A percentile compares a stretch with the other conserved stretches of the same genome.
These are phyloP conservation scores for Mortierella sp. DNA, from an alignment of 371 early-diverging fungal species.

Conservation along the genomic window DNA sequence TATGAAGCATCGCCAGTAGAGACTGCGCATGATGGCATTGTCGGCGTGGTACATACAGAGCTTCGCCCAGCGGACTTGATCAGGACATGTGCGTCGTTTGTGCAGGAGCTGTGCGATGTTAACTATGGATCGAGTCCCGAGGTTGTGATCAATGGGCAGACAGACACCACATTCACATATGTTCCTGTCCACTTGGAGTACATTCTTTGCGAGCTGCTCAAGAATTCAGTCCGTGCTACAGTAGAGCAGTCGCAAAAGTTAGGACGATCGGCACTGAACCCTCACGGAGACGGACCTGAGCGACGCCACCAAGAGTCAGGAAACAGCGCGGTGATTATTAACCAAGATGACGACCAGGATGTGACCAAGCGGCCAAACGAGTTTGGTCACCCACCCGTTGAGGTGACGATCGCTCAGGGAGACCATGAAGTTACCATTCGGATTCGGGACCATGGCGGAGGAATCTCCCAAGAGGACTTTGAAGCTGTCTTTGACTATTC, in stretches of 20 bases:
- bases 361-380: constrained; percentile 41
- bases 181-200: constrained; percentile 97
- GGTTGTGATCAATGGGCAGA: constrained; percentile 82
- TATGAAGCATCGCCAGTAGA: constrained; percentile 19
- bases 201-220: constrained; percentile 92
- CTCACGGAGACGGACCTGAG: constrained; percentile 9
- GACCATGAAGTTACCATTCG: constrained; percentile 87
- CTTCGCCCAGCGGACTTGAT: constrained; percentile 79
- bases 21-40: constrained; percentile 62
- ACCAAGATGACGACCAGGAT: constrained; percentile 37
- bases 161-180: constrained; percentile 88
- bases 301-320: not conserved
- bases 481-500: constrained; percentile 93
- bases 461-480: constrained; percentile 84
- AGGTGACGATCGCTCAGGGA: constrained; percentile 88
- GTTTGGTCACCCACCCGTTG: constrained; percentile 78
- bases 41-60: constrained; percentile 92
- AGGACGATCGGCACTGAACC: constrained; percentile 57
- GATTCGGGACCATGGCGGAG: constrained; percentile 96
- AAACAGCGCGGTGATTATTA: constrained; percentile 30
- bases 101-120: constrained; percentile 91
- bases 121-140: constrained; percentile 92
- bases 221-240: constrained; percentile 94
- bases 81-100: constrained; percentile 77
- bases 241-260: constrained; percentile 79